Evolutionary conservation across 164 flowering plant genomes (phyloP).

Genomic region (Magnolia officinalis): DNA sequence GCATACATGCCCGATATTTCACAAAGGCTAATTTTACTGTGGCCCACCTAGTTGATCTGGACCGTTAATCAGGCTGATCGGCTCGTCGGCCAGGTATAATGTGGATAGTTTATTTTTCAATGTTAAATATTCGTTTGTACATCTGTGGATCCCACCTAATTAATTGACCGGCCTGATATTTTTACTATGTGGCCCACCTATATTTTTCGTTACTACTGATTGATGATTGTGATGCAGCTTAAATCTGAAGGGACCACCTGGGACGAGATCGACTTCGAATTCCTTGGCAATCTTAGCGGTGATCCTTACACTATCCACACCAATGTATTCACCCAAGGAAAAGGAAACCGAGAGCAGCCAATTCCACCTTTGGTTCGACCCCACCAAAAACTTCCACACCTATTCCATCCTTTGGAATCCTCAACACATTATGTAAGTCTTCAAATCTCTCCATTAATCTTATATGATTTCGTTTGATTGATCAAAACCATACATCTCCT

Average conservation of each 20-base stretch:
- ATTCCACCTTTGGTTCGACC: slow-evolving; percentile 22
- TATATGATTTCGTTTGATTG: neutral
- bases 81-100: too few species aligned
- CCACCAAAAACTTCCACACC: slow-evolving; percentile 12
- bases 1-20: too few species aligned
- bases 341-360: slow-evolving; percentile 18
- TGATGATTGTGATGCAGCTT: slow-evolving; percentile 4
- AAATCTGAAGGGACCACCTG: slow-evolving; percentile 4
- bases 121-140: too few species aligned
- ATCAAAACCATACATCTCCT: too few species aligned
- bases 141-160: too few species aligned
- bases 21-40: too few species aligned
- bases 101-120: too few species aligned
- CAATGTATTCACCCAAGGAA: slow-evolving; percentile 15
- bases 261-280: slow-evolving; percentile 21
- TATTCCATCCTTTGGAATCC: slow-evolving; percentile 19
- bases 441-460: neutral
- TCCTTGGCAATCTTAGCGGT: slow-evolving; percentile 14
- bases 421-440: slow-evolving; percentile 9
- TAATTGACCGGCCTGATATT: too few species aligned
- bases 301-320: slow-evolving; percentile 18
- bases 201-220: neutral
- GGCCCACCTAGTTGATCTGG: too few species aligned
- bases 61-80: too few species aligned
- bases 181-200: neutral